Evolutionary conservation across 2,329 filamentous ascomycete genomes (phyloP), one percentile per base, ranked within the genome.

Genomic region (Paracorniculantispora psalliotae): DNA sequence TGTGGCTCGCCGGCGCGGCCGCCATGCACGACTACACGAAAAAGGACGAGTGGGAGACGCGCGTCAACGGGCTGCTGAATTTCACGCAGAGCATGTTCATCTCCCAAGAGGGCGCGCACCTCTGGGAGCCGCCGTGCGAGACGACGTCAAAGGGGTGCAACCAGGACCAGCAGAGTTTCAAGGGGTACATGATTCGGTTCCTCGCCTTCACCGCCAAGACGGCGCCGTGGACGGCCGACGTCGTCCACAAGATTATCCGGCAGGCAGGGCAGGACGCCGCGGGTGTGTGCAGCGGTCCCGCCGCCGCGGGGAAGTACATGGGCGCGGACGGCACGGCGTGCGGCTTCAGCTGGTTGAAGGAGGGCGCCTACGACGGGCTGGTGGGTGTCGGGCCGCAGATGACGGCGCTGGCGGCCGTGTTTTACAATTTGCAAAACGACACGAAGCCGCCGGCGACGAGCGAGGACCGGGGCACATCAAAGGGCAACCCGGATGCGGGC

Each of bases 151-250:
- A 71, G 60, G 73, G 75, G 57, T 44, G 48, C 26, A 37, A 90
- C 73, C 79, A 79, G 63, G 88, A 92, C 70, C 87, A 91, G 74
- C 81, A 81, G 66, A 85, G 81, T 49, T 92, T 91, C 83, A 92
- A 92, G 73, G 88, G 86, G 12, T 91, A 90, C 71, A 76, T 91
- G 23, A 73, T 83, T 23, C 85, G 89, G 46, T 92, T 87, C 84
- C 72, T 87, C 68, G 79, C 82, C 0, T 75, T 74, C n/a, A 80
- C 82, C 1, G 72, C 78, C 5, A 78, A 82, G 68, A 68, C 86
- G 66, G 83, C 81, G 1, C 81, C 84, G 0, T 76, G 78, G 63
- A 82, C 79, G 1, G 75, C 72, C 61, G 71, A 77, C 52, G 72
- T 67, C 4, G 79, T 87, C 62, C 74, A 75, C 65, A 75, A 78